These are phyloP conservation scores for Scedosporium dehoogii DNA, from an alignment of 2,329 filamentous ascomycete species.

Conservation along the genomic window DNA sequence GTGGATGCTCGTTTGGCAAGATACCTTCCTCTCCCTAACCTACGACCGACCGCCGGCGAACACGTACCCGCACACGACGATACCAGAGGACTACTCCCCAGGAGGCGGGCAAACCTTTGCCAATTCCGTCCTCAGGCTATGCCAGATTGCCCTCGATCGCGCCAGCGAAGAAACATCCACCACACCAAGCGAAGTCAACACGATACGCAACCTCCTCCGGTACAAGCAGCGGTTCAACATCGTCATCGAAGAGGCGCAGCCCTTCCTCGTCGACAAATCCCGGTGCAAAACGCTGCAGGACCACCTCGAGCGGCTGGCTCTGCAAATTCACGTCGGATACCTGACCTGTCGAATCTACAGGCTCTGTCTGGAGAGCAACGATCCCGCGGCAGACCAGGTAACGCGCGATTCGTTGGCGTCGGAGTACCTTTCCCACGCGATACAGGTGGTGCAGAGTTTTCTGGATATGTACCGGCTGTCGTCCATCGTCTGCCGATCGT, in stretches of 20 bases:
- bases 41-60: neutral
- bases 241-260: neutral
- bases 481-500: neutral
- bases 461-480: conserved; percentile 1
- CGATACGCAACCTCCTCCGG: neutral
- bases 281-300: conserved; percentile 1
- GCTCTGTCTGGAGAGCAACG: neutral
- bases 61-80: neutral
- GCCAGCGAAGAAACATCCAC: neutral
- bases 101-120: neutral
- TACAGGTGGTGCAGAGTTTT: conserved; percentile 1
- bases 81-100: neutral
- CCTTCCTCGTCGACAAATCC: neutral
- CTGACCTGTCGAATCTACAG: neutral
- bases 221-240: neutral
- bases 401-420: neutral
- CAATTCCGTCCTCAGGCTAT: neutral
- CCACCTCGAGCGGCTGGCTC: neutral
- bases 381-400: neutral
- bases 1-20: conserved; percentile 5
- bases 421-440: neutral
- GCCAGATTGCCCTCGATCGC: neutral
- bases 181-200: neutral
- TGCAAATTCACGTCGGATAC: conserved; percentile 1
- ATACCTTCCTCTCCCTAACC: conserved; percentile 1